A percentile compares a stretch with the other conserved stretches of the same genome.
Evolutionary conservation across 2,329 filamentous ascomycete species (phyloP).

Genomic region (Didymella arachidicola): DNA sequence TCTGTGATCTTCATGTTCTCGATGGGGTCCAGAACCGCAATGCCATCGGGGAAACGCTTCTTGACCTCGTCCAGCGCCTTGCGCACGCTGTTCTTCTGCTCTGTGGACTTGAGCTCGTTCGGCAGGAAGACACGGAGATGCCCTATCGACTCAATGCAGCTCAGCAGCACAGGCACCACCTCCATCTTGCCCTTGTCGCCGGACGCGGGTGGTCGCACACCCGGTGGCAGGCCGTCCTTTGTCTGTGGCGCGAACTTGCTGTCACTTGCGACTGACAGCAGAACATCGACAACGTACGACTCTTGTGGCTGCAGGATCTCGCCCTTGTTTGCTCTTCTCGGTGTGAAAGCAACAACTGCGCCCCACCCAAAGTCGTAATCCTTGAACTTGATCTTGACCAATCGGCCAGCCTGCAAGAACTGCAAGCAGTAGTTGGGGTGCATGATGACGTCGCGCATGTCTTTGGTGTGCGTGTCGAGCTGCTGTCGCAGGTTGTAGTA

Average conservation of each 20-base stretch:
- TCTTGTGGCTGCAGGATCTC: conserved; percentile 76
- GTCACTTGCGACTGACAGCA: conserved; percentile 69
- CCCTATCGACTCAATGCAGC: conserved; percentile 82
- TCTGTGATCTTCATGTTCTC: conserved; percentile 96
- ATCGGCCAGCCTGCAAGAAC: conserved; percentile 85
- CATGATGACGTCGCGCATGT: conserved; percentile 91
- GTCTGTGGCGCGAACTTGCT: conserved; percentile 64
- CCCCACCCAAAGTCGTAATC: conserved; percentile 94
- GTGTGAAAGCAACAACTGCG: conserved; percentile 77
- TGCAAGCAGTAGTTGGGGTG: conserved; percentile 86
- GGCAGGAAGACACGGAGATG: conserved; percentile 86
- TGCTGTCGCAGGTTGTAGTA: conserved; percentile 92
- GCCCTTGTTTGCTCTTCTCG: conserved; percentile 71
- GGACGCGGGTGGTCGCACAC: conserved; percentile 66
- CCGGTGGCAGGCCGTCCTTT: conserved; percentile 70
- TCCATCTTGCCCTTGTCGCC: conserved; percentile 76
- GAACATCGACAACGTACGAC: conserved; percentile 81
- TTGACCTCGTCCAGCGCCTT: conserved; percentile 79
- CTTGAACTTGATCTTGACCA: conserved; percentile 83
- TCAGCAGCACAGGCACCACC: conserved; percentile 84
- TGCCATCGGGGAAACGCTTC: conserved; percentile 88
- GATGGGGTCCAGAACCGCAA: conserved; percentile 88
- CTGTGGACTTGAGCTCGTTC: conserved; percentile 71
- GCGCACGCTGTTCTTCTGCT: conserved; percentile 73
- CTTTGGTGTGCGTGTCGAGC: conserved; percentile 80